Evolutionary conservation across 2,329 filamentous ascomycete genomes (phyloP).

Genomic region (Coniella lustricola): DNA sequence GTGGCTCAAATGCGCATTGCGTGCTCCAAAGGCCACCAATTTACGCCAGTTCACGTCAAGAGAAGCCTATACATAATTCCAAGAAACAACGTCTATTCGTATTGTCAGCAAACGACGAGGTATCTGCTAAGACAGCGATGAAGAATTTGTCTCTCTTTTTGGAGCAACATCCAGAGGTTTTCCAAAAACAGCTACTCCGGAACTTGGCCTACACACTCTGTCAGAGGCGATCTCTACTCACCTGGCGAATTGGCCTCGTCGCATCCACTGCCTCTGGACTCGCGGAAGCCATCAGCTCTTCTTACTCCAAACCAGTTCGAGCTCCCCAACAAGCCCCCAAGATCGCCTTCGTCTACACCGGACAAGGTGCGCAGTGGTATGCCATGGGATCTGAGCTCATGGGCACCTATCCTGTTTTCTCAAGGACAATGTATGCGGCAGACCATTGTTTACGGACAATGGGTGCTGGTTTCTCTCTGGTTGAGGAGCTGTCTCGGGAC

Average conservation of each 20-base stretch:
- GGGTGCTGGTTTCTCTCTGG: slow-evolving; percentile 30
- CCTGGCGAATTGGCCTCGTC: slow-evolving; percentile 1
- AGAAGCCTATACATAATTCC: neutral
- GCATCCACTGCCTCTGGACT: neutral
- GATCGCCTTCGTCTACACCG: slow-evolving; percentile 34
- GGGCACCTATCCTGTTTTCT: slow-evolving; percentile 28
- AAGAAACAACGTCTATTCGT: slow-evolving; percentile 1
- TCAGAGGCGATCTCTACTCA: slow-evolving; percentile 3
- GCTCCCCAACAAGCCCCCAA: slow-evolving; percentile 18
- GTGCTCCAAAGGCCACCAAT: slow-evolving; percentile 19
- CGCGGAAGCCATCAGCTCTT: neutral
- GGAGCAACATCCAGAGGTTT: slow-evolving; percentile 8
- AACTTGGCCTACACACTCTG: slow-evolving; percentile 11
- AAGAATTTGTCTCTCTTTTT: slow-evolving; percentile 4
- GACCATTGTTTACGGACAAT: slow-evolving; percentile 19
- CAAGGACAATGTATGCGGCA: slow-evolving; percentile 3
- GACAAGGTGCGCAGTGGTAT: slow-evolving; percentile 25
- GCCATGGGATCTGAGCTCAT: slow-evolving; percentile 3
- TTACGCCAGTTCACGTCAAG: neutral
- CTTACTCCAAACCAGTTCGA: slow-evolving; percentile 4
- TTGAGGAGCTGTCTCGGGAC: slow-evolving; percentile 29
- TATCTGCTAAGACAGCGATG: neutral
- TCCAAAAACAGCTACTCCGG: slow-evolving; percentile 4
- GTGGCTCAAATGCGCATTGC: slow-evolving; percentile 25
- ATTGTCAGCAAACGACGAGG: slow-evolving; percentile 3